Conservation (phyloP, 495 filamentous ascomycete genomes). For the Hyaloscypha bicolor region DNA sequence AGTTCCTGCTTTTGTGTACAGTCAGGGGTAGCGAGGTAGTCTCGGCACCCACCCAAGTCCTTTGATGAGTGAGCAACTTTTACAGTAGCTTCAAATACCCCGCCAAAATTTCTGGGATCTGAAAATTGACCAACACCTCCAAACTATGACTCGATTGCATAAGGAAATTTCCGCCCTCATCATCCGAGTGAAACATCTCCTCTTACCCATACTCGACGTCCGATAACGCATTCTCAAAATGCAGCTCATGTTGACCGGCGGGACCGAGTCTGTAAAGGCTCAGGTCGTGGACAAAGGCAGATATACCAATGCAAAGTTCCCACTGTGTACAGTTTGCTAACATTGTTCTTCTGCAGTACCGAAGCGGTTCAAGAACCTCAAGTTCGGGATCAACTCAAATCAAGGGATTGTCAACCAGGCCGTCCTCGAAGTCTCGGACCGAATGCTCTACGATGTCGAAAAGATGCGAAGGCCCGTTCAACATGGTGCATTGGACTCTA, state of each 20-base stretch:
- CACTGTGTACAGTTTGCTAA: neutral
- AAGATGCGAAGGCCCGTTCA: slow-evolving; percentile 67
- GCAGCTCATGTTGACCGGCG: slow-evolving; percentile 29
- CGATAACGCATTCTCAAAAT: slow-evolving; percentile 11
- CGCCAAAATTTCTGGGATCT: neutral
- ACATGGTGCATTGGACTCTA: slow-evolving; percentile 84
- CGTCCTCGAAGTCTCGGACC: slow-evolving; percentile 88
- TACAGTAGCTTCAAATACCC: neutral
- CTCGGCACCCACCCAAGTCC: neutral
- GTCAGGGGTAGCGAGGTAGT: too few species aligned
- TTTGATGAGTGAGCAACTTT: neutral
- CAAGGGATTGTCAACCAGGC: slow-evolving; percentile 94
- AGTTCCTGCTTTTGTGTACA: too few species aligned
- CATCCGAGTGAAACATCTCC: neutral
- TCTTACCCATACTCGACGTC: neutral
- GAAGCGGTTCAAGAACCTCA: slow-evolving; percentile 84
- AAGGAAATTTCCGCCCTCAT: neutral
- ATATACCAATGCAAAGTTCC: slow-evolving; percentile 58
- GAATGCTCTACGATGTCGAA: slow-evolving; percentile 85
- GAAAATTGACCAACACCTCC: neutral
- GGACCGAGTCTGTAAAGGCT: slow-evolving; percentile 67
- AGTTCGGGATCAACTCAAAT: slow-evolving; percentile 91
- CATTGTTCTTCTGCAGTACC: neutral
- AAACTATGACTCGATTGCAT: neutral
- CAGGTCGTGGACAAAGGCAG: slow-evolving; percentile 77